Evolutionary conservation across 257 asterid genomes (phyloP).

Genomic region (Solanum bulbocastanum): DNA sequence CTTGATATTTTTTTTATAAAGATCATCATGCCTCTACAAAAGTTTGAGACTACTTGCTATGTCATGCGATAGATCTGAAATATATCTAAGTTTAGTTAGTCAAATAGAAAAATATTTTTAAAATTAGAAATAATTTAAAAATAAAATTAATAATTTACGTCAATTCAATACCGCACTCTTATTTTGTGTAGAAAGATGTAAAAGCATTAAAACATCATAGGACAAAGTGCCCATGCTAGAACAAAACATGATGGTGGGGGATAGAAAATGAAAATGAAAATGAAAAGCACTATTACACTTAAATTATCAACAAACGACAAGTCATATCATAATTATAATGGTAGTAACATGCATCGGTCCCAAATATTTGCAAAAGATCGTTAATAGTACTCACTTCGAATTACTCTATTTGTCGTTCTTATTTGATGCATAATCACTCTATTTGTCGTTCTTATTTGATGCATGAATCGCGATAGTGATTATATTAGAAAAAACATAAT

Average conservation of each 20-base stretch:
- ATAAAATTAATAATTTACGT: too few species aligned
- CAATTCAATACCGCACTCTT: neutral
- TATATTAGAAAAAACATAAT: too few species aligned
- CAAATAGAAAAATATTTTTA: too few species aligned
- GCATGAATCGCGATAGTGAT: too few species aligned
- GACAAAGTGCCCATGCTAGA: neutral
- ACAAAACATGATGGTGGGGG: neutral
- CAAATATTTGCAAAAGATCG: neutral
- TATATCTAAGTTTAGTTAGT: neutral
- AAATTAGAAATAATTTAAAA: too few species aligned
- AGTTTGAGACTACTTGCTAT: too few species aligned
- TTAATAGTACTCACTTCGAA: neutral
- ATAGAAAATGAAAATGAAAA: neutral
- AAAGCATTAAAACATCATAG: neutral
- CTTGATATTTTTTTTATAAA: too few species aligned
- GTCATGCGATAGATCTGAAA: rapidly evolving
- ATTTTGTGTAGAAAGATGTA: neutral
- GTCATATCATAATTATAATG: neutral
- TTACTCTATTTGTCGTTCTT: neutral
- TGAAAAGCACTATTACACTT: neutral
- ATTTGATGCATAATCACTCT: too few species aligned
- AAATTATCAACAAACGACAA: neutral
- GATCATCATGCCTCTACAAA: too few species aligned
- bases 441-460: neutral
- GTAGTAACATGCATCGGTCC: neutral